These are phyloP conservation scores for Barnettozyma wickerhamii DNA, from an alignment of 805 yeast species.

Conservation along the genomic window DNA sequence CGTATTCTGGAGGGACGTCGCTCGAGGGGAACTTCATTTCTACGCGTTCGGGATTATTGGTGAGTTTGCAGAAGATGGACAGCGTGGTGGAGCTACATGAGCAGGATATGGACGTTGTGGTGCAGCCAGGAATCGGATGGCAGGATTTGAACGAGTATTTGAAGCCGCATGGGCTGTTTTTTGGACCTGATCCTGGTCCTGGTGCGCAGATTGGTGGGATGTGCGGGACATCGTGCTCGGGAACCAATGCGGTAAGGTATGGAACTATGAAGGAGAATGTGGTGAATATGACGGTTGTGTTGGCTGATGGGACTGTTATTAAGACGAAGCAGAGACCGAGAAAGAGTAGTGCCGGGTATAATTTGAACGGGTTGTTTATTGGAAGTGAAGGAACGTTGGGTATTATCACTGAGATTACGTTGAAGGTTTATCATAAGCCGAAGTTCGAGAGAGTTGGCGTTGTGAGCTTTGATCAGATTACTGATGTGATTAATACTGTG, in stretches of 20 bases:
- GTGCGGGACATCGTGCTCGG: conserved; percentile 68
- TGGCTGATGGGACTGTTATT: conserved; percentile 70
- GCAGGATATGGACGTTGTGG: conserved; percentile 63
- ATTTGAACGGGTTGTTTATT: conserved; percentile 29
- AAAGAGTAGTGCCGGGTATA: conserved; percentile 69
- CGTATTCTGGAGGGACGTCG: conserved; percentile 72
- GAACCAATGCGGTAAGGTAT: conserved; percentile 66
- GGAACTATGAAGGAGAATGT: conserved; percentile 35
- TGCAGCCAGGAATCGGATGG: conserved; percentile 76
- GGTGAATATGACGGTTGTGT: conserved; percentile 58
- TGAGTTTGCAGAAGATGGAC: conserved; percentile 45
- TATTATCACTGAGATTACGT: conserved; percentile 66
- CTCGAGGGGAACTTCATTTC: conserved; percentile 74
- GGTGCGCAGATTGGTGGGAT: conserved; percentile 74
- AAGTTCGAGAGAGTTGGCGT: conserved; percentile 56
- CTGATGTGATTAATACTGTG: conserved; percentile 65
- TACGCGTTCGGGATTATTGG: conserved; percentile 53
- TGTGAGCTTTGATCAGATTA: conserved; percentile 57
- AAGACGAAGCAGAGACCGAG: conserved; percentile 68
- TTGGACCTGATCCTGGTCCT: conserved; percentile 77
- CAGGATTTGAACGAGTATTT: conserved; percentile 51
- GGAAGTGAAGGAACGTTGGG: conserved; percentile 78
- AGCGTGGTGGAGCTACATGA: conserved; percentile 48
- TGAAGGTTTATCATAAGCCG: conserved; percentile 60
- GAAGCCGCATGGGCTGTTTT: conserved; percentile 51